Conservation (phyloP, 78 protist species). For the Bodo saltans region DNA sequence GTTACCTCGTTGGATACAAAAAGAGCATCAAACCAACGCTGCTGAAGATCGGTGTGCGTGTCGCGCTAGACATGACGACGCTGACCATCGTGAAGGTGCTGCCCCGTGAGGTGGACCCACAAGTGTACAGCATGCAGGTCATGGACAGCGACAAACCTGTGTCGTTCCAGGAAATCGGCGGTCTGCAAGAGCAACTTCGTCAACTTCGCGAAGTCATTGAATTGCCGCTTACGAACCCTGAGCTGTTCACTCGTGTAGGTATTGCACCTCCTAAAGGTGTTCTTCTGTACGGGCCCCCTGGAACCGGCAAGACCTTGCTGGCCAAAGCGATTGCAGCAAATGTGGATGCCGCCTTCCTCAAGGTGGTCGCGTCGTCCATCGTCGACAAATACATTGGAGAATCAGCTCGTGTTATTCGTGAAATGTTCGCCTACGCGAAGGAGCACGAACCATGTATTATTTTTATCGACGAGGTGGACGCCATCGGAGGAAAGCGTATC, state of each 20-base stretch:
- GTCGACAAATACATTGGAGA: constrained; percentile 99
- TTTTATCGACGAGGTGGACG: constrained; percentile 99
- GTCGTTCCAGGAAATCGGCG: constrained; percentile 83
- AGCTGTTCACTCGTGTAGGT: constrained; percentile 96
- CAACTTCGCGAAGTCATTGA: constrained; percentile 97
- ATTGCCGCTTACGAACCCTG: constrained; percentile 97
- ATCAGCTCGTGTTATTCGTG: constrained; percentile 95
- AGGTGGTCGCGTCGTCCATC: constrained; percentile 95
- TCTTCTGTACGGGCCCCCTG: constrained; percentile 98
- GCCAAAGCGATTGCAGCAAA: constrained; percentile 96
- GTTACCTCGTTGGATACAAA: constrained; percentile 96
- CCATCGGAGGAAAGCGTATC: constrained; percentile 97
- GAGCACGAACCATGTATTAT: constrained; percentile 98
- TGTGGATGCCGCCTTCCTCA: constrained; percentile 91
- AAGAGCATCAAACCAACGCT: constrained; percentile 64
- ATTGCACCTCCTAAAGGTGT: constrained; percentile 88
- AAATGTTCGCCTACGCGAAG: constrained; percentile 97
- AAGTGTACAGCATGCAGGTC: constrained; percentile 96
- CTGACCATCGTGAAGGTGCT: constrained; percentile 95
- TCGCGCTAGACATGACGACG: constrained; percentile 98
- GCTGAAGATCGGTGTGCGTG: constrained; percentile 90
- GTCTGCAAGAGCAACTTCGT: constrained; percentile 91
- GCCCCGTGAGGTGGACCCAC: constrained; percentile 95
- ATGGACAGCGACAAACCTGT: constrained; percentile 34
- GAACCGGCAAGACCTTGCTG: constrained; percentile 65